Conservation (phyloP, 345 rosid genomes). For the Populus simonii region DNA sequence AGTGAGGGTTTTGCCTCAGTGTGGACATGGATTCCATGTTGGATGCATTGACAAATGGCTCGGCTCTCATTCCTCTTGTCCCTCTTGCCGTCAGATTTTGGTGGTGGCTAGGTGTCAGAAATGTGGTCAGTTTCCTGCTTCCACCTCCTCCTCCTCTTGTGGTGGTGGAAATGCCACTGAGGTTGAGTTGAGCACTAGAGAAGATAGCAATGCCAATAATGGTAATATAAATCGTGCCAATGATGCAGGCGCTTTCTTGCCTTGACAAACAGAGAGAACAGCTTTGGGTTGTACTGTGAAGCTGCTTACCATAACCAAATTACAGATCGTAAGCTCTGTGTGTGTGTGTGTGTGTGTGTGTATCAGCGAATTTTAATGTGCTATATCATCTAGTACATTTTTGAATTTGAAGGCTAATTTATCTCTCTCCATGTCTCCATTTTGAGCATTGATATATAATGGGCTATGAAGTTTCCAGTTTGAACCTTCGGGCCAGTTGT, state of each 20-base stretch:
- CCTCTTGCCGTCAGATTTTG: constrained; percentile 66
- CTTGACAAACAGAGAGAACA: constrained; percentile 12
- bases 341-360: too few species aligned
- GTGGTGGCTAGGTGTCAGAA: constrained; percentile 34
- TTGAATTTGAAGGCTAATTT: too few species aligned
- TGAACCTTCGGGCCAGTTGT: too few species aligned
- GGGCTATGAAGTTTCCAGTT: too few species aligned
- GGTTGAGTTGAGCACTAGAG: constrained; percentile 17
- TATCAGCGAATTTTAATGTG: too few species aligned
- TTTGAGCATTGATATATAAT: too few species aligned
- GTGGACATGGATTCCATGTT: constrained; percentile 76
- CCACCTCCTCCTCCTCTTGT: constrained; percentile 2
- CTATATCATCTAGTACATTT: too few species aligned
- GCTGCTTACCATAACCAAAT: too few species aligned
- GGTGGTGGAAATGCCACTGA: background rate
- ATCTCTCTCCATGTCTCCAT: too few species aligned
- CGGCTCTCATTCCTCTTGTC: constrained; percentile 62
- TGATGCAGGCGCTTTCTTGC: constrained; percentile 27
- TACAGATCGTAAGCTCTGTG: too few species aligned
- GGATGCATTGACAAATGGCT: constrained; percentile 67
- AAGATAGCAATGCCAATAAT: background rate
- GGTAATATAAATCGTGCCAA: background rate
- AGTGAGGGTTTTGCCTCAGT: constrained; percentile 51
- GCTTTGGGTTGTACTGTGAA: background rate
- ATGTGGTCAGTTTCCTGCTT: constrained; percentile 36